Percentiles rank a stretch among this genome's conserved stretches.
Evolutionary conservation across 805 yeast genomes (phyloP).

Genomic region (Diddensiella santjacobensis): DNA sequence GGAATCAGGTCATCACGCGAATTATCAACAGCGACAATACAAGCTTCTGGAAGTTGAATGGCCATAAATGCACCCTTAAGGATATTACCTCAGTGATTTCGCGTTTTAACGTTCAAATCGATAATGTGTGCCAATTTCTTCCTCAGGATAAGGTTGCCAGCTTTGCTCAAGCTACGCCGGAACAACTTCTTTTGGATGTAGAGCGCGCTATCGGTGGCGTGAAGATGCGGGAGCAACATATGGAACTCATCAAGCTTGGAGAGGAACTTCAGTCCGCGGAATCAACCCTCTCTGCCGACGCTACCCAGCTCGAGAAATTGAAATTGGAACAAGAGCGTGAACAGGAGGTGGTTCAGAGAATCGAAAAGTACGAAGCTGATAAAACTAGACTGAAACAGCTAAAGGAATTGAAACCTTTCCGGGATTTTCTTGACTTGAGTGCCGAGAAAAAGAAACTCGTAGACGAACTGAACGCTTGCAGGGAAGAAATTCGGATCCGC

Average conservation of each 20-base stretch:
- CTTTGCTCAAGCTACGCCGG: constrained; percentile 78
- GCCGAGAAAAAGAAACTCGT: background rate
- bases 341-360: constrained; percentile 27
- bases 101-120: constrained; percentile 71
- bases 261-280: constrained; percentile 36
- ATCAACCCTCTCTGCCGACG: constrained; percentile 43
- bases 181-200: constrained; percentile 68
- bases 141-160: constrained; percentile 95
- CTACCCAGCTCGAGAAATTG: constrained; percentile 17
- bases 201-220: constrained; percentile 73
- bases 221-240: constrained; percentile 54
- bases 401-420: constrained; percentile 2
- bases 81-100: constrained; percentile 44
- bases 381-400: constrained; percentile 16
- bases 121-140: constrained; percentile 87
- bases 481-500: background rate
- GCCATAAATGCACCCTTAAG: constrained; percentile 34
- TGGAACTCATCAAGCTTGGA: constrained; percentile 52
- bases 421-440: background rate
- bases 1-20: constrained; percentile 35
- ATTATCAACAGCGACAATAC: constrained; percentile 33
- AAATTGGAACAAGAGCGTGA: constrained; percentile 26
- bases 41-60: constrained; percentile 27
- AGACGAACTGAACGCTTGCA: background rate
- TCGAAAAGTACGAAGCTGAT: constrained; percentile 13